These are phyloP conservation scores for Geosmithia flava DNA, from an alignment of 2,329 filamentous ascomycete species.

Conservation along the genomic window DNA sequence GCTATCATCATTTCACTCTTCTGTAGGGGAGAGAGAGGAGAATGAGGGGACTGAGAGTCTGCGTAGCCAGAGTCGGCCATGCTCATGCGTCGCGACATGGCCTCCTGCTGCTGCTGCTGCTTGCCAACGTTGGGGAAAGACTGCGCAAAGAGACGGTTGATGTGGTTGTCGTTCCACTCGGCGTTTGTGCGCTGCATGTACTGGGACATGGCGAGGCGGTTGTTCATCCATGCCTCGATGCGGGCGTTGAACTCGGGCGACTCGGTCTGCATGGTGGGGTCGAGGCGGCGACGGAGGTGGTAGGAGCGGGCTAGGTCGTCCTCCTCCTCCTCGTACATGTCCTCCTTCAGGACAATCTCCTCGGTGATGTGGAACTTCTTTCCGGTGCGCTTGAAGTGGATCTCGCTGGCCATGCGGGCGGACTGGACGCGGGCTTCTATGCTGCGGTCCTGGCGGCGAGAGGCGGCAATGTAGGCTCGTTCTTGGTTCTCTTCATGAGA, in stretches of 20 bases:
- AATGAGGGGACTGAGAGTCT: neutral
- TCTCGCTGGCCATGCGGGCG: slow-evolving; percentile 75
- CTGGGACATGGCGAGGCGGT: slow-evolving; percentile 28
- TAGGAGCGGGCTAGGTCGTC: slow-evolving; percentile 63
- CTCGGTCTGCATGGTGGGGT: slow-evolving; percentile 47
- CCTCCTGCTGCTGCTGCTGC: slow-evolving; percentile 7
- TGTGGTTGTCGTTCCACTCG: slow-evolving; percentile 28
- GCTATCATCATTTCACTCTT: neutral
- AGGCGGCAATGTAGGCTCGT: slow-evolving; percentile 85
- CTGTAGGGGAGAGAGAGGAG: neutral
- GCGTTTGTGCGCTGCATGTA: slow-evolving; percentile 22
- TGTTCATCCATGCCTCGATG: slow-evolving; percentile 35
- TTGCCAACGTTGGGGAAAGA: slow-evolving; percentile 27
- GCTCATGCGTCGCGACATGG: slow-evolving; percentile 3
- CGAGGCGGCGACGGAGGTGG: slow-evolving; percentile 33
- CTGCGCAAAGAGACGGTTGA: slow-evolving; percentile 33
- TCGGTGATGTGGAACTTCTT: slow-evolving; percentile 71
- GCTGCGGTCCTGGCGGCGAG: slow-evolving; percentile 72
- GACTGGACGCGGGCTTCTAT: slow-evolving; percentile 83
- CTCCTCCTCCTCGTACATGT: slow-evolving; percentile 95
- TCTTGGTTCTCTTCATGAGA: slow-evolving; percentile 77
- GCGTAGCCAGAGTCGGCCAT: neutral
- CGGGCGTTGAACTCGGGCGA: slow-evolving; percentile 50
- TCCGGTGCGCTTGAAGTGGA: slow-evolving; percentile 80
- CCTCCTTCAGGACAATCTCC: slow-evolving; percentile 77